Base-by-base conservation (phyloP, 2,329 filamentous ascomycete genomes). In the Ophiostoma montium region DNA sequence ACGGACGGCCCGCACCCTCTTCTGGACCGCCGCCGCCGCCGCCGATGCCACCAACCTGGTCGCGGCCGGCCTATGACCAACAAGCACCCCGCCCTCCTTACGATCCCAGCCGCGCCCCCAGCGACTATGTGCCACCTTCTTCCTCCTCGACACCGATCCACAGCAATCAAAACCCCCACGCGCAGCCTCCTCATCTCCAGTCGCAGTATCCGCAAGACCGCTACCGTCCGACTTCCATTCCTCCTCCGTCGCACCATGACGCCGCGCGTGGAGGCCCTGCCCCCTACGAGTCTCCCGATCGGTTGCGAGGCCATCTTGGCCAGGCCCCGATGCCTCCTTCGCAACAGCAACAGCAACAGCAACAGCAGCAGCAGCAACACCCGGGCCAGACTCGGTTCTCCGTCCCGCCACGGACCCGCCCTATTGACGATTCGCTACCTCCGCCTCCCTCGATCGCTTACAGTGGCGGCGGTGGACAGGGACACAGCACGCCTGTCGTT, bases 371-470 rank as follows among this genome's bases (percentile, higher is more conserved):
- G 8, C 23, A 27, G 23, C 23, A 27, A 8, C 23, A 27, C 15
- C 65, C 62, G 50, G 46, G 31, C 3, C 35, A 50, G 5, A 33
- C 47, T 2, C 49, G 45, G 5, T 51, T 43, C 23, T 47, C 48
- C 2, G 49, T 33, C 0, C 49, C 62, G n/a, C 63, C 65, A 35
- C 68, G 66, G 43, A 62, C 59, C 48, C 64, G 71, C 38, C 65
- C 63, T 19, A 56, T 59, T 19, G 72, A 77, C 35, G 74, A 77
- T 15, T 18, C 42, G 10, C 30, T 33, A 32, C 66, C 63, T 3
- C 68, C 69, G 0, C 71, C 69, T 3, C 70, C 70, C 0, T 70
- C 72, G 3, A 67, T 73, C 32, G 69, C 70, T 1, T 78, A 76
- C 53, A 70, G 61, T 51, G 63, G 62, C 12, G 38, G 30, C 3